These are phyloP conservation scores for Fusarium luffae DNA, from an alignment of 2,329 filamentous ascomycete species.

Conservation along the genomic window DNA sequence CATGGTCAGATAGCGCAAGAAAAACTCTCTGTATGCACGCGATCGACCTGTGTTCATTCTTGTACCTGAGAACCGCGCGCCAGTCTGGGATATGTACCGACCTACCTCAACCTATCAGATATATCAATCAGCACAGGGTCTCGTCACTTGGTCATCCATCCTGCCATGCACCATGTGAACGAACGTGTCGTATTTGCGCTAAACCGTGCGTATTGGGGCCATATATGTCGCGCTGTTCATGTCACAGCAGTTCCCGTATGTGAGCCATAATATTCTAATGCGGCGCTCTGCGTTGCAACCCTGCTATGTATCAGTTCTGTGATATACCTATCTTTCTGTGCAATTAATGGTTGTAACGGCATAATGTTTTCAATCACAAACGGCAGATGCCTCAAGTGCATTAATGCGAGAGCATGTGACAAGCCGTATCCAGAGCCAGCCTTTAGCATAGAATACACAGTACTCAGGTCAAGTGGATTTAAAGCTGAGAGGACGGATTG, in stretches of 20 bases:
- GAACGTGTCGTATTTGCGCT: neutral
- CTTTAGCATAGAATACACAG: neutral
- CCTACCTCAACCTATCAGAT: conserved; percentile 15
- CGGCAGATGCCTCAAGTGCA: conserved; percentile 6
- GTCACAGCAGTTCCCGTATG: conserved; percentile 18
- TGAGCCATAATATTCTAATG: conserved; percentile 6
- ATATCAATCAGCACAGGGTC: conserved; percentile 10
- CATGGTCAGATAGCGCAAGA: neutral
- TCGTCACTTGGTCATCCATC: neutral
- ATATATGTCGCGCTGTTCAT: conserved; percentile 25
- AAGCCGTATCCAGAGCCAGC: neutral
- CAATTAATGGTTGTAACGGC: neutral
- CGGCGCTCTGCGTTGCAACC: conserved; percentile 7
- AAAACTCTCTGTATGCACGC: neutral
- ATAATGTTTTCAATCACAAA: neutral
- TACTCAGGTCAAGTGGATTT: neutral
- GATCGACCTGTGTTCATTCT: neutral
- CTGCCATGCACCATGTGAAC: neutral
- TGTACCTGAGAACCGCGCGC: conserved; percentile 1
- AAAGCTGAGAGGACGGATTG: no score
- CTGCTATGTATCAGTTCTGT: neutral
- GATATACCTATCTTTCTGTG: neutral
- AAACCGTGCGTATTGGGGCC: neutral
- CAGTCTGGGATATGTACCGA: neutral
- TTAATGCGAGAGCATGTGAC: conserved; percentile 34